A percentile compares a stretch with the other conserved stretches of the same genome.
Conservation (phyloP, 176 grass and related monocot species). For the Lolium perenne region DNA sequence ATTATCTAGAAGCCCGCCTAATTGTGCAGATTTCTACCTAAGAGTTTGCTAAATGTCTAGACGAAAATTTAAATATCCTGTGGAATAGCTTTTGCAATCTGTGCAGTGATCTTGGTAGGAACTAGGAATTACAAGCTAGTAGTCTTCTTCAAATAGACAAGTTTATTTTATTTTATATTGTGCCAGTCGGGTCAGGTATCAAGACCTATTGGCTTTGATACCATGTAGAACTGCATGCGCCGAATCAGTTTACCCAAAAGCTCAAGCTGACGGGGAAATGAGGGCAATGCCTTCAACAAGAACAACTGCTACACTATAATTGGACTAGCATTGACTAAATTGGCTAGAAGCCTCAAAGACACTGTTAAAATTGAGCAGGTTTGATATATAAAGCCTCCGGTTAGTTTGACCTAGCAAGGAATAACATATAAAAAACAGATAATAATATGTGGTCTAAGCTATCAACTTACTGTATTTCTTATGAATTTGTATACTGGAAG, state of each 20-base stretch:
- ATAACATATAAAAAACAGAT: conserved; percentile 15
- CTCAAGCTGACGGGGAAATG: too few relatives aligned
- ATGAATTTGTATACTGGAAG: conserved; percentile 24
- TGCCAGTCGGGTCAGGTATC: too few relatives aligned
- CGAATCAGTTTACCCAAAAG: too few relatives aligned
- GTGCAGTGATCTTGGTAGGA: neutral
- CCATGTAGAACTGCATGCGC: too few relatives aligned
- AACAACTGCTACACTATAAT: neutral
- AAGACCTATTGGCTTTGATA: too few relatives aligned
- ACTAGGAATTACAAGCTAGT: neutral
- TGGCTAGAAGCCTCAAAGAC: neutral
- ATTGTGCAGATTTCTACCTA: conserved; percentile 13
- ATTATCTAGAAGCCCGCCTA: neutral
- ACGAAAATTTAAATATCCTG: neutral
- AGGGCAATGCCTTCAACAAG: too few relatives aligned
- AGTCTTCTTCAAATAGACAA: neutral
- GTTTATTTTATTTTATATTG: neutral
- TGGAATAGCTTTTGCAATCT: neutral
- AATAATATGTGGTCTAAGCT: neutral
- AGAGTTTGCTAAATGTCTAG: conserved; percentile 10
- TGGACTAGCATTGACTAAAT: neutral
- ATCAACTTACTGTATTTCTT: conserved; percentile 9
- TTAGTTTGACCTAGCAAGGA: conserved; percentile 26
- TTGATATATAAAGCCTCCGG: neutral
- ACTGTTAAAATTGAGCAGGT: neutral